Evolutionary conservation across 129 eudicot species (phyloP).

Genomic region (Daucus carota): DNA sequence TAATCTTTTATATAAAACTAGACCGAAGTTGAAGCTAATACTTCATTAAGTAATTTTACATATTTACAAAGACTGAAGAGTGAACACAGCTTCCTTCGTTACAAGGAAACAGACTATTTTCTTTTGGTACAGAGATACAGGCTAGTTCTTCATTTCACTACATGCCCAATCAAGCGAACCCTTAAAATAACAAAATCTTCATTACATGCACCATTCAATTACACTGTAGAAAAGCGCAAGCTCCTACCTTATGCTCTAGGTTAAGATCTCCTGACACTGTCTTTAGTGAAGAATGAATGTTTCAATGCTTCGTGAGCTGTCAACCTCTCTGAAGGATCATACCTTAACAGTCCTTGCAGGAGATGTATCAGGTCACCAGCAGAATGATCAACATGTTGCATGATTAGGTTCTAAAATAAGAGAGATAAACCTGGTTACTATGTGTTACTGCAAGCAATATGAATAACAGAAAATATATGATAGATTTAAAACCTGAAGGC

Average conservation of each 20-base stretch:
- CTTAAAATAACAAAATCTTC: too few species aligned
- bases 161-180: too few species aligned
- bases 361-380: conserved; percentile 49
- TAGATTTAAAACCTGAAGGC: conserved; percentile 30
- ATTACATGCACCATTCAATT: too few species aligned
- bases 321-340: conserved; percentile 32
- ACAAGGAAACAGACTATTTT: neutral
- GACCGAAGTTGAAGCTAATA: neutral
- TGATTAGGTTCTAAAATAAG: conserved; percentile 29
- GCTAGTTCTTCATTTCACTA: neutral
- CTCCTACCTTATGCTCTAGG: neutral
- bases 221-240: neutral
- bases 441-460: neutral
- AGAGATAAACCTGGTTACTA: neutral
- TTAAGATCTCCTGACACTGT: conserved; percentile 18
- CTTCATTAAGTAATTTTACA: too few species aligned
- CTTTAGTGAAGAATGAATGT: conserved; percentile 36
- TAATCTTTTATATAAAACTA: too few species aligned
- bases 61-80: neutral
- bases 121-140: neutral
- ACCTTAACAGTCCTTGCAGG: conserved; percentile 34
- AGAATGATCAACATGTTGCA: conserved; percentile 48
- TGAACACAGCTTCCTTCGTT: too few species aligned
- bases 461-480: neutral
- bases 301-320: conserved; percentile 40